Evolutionary conservation across 148 eudicot genomes (phyloP).

Genomic region (Gaultheria prostrata): DNA sequence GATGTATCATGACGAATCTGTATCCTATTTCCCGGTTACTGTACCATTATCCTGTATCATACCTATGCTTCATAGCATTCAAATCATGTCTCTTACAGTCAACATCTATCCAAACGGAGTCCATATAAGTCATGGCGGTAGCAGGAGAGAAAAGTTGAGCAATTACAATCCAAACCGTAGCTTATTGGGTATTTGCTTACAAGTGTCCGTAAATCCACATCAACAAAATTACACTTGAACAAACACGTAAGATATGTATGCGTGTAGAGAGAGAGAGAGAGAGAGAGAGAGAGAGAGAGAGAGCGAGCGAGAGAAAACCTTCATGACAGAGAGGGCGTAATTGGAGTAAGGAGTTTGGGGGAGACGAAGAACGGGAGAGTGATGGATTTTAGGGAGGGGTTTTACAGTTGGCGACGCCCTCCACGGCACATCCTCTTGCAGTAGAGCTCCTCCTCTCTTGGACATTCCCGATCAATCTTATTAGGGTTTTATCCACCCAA

Average conservation of each 20-base stretch:
- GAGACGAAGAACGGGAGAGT: constrained; percentile 65
- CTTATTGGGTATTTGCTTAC: background rate
- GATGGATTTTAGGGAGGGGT: constrained; percentile 84
- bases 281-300: background rate
- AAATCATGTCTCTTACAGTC: background rate
- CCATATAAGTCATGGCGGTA: background rate
- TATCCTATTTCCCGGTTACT: background rate
- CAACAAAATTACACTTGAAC: no score
- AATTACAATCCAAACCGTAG: background rate
- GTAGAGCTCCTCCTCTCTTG: constrained; percentile 41
- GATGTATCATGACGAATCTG: background rate
- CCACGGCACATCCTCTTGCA: constrained; percentile 79
- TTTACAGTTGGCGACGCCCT: constrained; percentile 52
- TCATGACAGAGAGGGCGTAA: constrained; percentile 70
- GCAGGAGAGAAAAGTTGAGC: background rate
- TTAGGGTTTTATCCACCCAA: no score
- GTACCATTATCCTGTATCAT: background rate
- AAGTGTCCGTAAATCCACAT: background rate
- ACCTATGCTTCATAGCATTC: background rate
- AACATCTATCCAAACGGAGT: background rate
- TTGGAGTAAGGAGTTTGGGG: constrained; percentile 51
- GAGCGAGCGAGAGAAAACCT: constrained; percentile 36
- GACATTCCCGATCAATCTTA: constrained; percentile 40
- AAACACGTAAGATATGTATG: background rate
- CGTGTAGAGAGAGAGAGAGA: background rate